Base-by-base conservation (phyloP, 345 rosid genomes). In the Populus deltoides region DNA sequence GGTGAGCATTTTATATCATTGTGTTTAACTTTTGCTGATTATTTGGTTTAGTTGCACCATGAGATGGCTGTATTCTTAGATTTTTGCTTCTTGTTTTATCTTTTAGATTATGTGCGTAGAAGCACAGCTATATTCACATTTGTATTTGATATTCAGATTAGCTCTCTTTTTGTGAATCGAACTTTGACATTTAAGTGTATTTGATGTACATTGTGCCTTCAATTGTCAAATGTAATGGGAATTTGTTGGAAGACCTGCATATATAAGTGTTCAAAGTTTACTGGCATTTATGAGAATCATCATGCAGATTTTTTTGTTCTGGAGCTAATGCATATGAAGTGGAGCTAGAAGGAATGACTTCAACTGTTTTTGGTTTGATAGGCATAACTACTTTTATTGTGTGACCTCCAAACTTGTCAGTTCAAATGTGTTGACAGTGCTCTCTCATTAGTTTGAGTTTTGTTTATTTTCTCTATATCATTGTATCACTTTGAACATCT, bases 1-100 rank as follows among this genome's bases (percentile, higher is more conserved):
- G 90, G 98, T 92, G 75, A 88, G 95, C 81, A 63, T 51, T 15
- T 68, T 29, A 2, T 61, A 3, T 38, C 27, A 24, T 61, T 31
- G 22, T 53, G 31, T 17, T 72, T 71, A 53, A 39, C 70, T 73
- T 18, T 57, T 25, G 5, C 3, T 45, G 74, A 27, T 53, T 75
- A 53, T 75, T 24, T 69, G 3, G 12, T 24, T 27, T 65, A 11
- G 17, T 47, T 75, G 25, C 45, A 38, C 35, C 31, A 22, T 25
- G 12, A n/a, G 25, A 63, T 1, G 12, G 67, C 6, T 29, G 4
- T 29, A 24, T 7, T 63, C 67, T 63, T 29, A 63, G 67, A 27
- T 63, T 27, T 63, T 24, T 63, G 16, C 16, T 22, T 27, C 18
- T 25, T 12, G 67, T 63, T 25, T 47, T 47, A 47, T 47, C 51